Conservation (phyloP, 1,284 basidiomycete genomes). For the Pascua sp. region DNA sequence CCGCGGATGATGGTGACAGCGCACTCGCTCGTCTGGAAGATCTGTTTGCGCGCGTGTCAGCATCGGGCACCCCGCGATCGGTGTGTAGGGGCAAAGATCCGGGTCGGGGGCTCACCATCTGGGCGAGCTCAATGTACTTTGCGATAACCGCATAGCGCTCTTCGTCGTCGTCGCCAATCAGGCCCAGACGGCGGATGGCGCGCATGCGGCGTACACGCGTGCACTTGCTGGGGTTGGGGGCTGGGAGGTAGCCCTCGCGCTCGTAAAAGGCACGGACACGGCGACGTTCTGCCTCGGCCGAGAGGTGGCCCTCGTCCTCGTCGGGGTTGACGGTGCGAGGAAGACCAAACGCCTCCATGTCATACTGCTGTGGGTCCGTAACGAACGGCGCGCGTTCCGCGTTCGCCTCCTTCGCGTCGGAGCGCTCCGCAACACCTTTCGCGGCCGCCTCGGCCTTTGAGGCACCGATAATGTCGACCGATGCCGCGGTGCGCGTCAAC, state of each 20-base stretch:
- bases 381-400: background rate
- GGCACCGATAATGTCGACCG: no score
- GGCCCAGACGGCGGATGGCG: conserved; percentile 26
- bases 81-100: background rate
- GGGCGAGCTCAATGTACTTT: conserved; percentile 37
- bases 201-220: conserved; percentile 4
- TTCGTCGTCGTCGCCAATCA: conserved; percentile 21
- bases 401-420: background rate
- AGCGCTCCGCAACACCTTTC: no score
- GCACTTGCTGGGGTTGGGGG: conserved; percentile 13
- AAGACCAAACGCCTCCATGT: conserved; percentile 4
- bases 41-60: conserved; percentile 7
- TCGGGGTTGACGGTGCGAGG: conserved; percentile 5
- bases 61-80: background rate
- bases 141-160: conserved; percentile 30
- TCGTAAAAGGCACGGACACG: conserved; percentile 29
- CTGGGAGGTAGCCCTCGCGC: conserved; percentile 34
- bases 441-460: no score
- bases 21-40: conserved; percentile 13
- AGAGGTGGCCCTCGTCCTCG: conserved; percentile 7
- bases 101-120: conserved; percentile 21
- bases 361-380: background rate
- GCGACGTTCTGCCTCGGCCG: conserved; percentile 11
- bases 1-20: conserved; percentile 16
- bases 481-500: no score